Evolutionary conservation across 805 yeast genomes (phyloP).

Genomic region (Sungouiozyma ichnusensis): DNA sequence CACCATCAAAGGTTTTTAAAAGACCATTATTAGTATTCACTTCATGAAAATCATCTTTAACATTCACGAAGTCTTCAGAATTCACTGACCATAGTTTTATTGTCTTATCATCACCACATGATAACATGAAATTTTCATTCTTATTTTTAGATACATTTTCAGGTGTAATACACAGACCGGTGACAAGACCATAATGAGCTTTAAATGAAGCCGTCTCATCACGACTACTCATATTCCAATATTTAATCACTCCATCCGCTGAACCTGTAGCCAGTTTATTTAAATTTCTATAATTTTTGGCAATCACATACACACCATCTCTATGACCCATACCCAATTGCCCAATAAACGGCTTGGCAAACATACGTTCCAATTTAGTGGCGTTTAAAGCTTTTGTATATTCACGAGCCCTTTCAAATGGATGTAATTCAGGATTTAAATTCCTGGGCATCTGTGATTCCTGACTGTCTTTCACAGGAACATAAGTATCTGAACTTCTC

Average conservation of each 20-base stretch:
- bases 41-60: slow-evolving; percentile 25
- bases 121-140: slow-evolving; percentile 42
- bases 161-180: slow-evolving; percentile 75
- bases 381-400: slow-evolving; percentile 92
- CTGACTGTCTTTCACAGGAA: slow-evolving; percentile 86
- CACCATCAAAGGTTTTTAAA: slow-evolving; percentile 71
- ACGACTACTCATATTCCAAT: slow-evolving; percentile 82
- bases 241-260: slow-evolving; percentile 90
- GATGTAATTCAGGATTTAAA: slow-evolving; percentile 88
- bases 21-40: slow-evolving; percentile 31
- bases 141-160: slow-evolving; percentile 13
- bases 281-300: slow-evolving; percentile 60
- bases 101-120: slow-evolving; percentile 87
- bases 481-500: slow-evolving; percentile 82
- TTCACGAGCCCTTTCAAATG: slow-evolving; percentile 94
- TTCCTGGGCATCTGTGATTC: slow-evolving; percentile 82
- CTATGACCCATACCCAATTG: slow-evolving; percentile 92
- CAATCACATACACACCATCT: slow-evolving; percentile 85
- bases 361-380: slow-evolving; percentile 89
- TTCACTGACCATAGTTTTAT: slow-evolving; percentile 81
- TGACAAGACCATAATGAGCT: slow-evolving; percentile 85
- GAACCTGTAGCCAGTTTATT: slow-evolving; percentile 82
- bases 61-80: slow-evolving; percentile 35
- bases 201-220: slow-evolving; percentile 66
- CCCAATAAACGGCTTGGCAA: slow-evolving; percentile 94